Evolutionary conservation across 2,329 filamentous ascomycete species (phyloP).

Genomic region (Aotearoamyces nothofagi): DNA sequence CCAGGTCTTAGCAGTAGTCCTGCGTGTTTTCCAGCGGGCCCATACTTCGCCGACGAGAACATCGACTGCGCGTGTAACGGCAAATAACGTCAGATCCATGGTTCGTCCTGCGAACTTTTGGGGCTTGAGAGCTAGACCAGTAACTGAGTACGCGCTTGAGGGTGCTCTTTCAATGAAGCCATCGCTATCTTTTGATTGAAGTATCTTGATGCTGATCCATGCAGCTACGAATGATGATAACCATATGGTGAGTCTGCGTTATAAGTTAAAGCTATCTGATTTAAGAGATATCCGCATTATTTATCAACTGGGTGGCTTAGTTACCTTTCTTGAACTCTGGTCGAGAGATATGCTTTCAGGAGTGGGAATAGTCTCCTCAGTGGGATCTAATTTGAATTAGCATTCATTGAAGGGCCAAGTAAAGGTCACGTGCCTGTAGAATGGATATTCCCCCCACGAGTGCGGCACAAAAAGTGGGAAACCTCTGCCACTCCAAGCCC

Average conservation of each 20-base stretch:
- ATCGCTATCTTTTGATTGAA: conserved; percentile 37
- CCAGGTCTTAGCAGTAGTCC: conserved; percentile 30
- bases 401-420: neutral
- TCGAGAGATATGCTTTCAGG: conserved; percentile 13
- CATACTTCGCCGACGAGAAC: conserved; percentile 53
- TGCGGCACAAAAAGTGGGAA: conserved; percentile 46
- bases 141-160: conserved; percentile 13
- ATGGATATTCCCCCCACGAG: conserved; percentile 44
- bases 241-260: conserved; percentile 41
- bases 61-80: conserved; percentile 56
- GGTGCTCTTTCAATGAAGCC: conserved; percentile 24
- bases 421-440: conserved; percentile 32
- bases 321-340: conserved; percentile 20
- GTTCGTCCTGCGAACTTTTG: conserved; percentile 48
- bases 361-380: conserved; percentile 16
- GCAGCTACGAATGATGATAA: conserved; percentile 40
- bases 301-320: too few species aligned
- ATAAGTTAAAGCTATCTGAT: too few species aligned
- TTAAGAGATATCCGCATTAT: too few species aligned
- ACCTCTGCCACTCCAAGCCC: conserved; percentile 38
- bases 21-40: conserved; percentile 31
- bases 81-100: conserved; percentile 71
- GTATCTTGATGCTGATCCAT: conserved; percentile 38
- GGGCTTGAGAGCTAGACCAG: conserved; percentile 15
- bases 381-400: conserved; percentile 16